Conservation (phyloP, 1,139 yeast genomes). For the Debaryomycetaceae sp. region DNA sequence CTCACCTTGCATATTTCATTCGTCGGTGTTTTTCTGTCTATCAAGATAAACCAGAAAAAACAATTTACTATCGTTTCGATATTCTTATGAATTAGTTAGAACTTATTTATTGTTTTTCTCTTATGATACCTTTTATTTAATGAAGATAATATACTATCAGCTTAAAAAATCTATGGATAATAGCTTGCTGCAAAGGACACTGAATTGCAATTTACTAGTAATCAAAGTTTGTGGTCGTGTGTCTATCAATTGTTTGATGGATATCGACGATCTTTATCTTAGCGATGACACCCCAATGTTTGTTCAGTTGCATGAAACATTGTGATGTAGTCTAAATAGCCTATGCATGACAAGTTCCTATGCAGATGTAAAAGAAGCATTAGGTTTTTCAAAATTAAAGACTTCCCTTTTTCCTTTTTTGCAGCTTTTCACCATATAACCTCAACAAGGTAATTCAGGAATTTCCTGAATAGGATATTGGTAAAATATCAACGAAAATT, state of each 20-base stretch:
- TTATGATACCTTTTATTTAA: too few species aligned
- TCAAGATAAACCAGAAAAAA: too few species aligned
- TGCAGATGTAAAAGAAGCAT: neutral
- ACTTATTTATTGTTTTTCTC: too few species aligned
- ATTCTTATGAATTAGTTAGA: too few species aligned
- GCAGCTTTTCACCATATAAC: too few species aligned
- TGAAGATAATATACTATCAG: too few species aligned
- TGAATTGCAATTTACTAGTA: neutral
- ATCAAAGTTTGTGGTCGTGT: too few species aligned
- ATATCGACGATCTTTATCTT: neutral
- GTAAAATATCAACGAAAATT: neutral
- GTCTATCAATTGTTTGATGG: neutral
- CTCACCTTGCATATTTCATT: neutral
- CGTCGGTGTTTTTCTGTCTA: too few species aligned
- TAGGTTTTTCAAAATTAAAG: too few species aligned
- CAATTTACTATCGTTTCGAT: too few species aligned
- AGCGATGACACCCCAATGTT: neutral
- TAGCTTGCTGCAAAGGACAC: neutral
- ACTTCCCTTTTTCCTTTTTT: too few species aligned
- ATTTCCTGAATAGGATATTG: neutral
- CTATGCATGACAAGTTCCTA: neutral
- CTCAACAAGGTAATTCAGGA: neutral
- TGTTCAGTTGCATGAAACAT: too few species aligned
- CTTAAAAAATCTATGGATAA: neutral
- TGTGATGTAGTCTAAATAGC: neutral